These are phyloP conservation scores for Pseudogymnoascus sp. DNA, from an alignment of 2,329 filamentous ascomycete genomes.

Conservation along the genomic window DNA sequence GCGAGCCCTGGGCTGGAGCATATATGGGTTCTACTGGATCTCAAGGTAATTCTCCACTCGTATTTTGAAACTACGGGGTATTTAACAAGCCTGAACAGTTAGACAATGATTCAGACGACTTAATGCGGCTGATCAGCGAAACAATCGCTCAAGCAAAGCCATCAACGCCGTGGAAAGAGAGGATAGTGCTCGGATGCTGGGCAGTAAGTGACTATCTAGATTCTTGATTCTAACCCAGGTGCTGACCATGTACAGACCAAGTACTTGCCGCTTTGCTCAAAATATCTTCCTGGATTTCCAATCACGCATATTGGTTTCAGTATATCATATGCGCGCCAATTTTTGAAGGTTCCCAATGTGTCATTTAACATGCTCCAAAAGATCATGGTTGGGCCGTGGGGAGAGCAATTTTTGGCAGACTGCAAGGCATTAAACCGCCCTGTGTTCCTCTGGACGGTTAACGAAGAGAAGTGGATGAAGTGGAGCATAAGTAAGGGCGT, in stretches of 20 bases:
- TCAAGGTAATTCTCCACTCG: constrained; percentile 56
- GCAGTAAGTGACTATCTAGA: constrained; percentile 41
- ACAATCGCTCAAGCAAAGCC: constrained; percentile 51
- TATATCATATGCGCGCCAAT: constrained; percentile 58
- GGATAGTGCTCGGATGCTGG: constrained; percentile 80
- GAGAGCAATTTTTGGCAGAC: constrained; percentile 58
- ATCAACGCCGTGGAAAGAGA: constrained; percentile 58
- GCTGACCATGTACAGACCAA: constrained; percentile 41
- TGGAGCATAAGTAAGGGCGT: constrained; percentile 64
- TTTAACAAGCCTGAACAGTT: constrained; percentile 38
- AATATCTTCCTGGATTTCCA: constrained; percentile 56
- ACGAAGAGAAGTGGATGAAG: constrained; percentile 70
- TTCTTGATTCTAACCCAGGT: not conserved
- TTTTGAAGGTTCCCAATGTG: constrained; percentile 60
- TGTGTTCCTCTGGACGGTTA: constrained; percentile 82
- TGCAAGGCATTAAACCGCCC: constrained; percentile 49
- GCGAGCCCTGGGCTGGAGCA: constrained; percentile 55
- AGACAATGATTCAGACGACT: constrained; percentile 60
- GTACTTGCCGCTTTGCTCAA: constrained; percentile 58
- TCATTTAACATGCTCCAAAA: constrained; percentile 73
- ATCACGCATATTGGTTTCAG: constrained; percentile 64
- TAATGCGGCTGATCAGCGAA: constrained; percentile 63
- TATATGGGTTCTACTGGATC: constrained; percentile 79
- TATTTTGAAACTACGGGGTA: not conserved
- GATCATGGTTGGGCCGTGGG: constrained; percentile 61